Evolutionary conservation across 352 stramenopile species (phyloP), one percentile per base, ranked within the genome.

Genomic region (Thalassiosira oceanica): DNA sequence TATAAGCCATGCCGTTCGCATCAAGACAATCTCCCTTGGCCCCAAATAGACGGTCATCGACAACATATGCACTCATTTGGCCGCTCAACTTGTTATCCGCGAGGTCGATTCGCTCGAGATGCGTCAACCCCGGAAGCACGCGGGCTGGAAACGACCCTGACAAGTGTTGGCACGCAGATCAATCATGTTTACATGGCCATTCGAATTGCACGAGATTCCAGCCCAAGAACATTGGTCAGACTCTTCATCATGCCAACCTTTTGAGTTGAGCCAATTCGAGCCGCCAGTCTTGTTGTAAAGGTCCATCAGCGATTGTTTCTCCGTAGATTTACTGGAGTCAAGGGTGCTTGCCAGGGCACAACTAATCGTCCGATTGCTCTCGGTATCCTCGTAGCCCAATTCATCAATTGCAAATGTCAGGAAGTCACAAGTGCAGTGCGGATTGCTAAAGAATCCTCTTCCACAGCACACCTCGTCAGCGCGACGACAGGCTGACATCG

Each of bases 91-190:
- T 4, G 27, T 58, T 62, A 11, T 27, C 18, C 11, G 61, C 7
- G 4, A 71, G 24, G 26, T 64, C 23, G 15, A 63, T 18, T 11
- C 1, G 20, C 27, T 36, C 21, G 8, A 71, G 49, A 31, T 50
- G 45, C 11, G 39, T 45, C 1, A 74, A 29, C 3, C 21, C 39
- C 3, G 33, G 45, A n/a, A 66, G 33, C 1, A 20, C 18, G 7
- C 53, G 21, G 2, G 31, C 6, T 24, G 29, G 44, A 24, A 58
- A 46, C 11, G 16, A 10, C 11, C 65, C 66, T 7, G 23, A 39
- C 3, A 77, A 29, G 41, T 72, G 58, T 76, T 76, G 26, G 31
- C 26, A 1, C 24, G 48, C 44, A 71, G 18, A 3, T 76, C 15
- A 27, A 76, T 64, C n/a, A 37, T 10, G 8, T 26, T 61, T 0